Base-by-base conservation (phyloP, 345 rosid species). In the Excoecaria cochinchinensis region DNA sequence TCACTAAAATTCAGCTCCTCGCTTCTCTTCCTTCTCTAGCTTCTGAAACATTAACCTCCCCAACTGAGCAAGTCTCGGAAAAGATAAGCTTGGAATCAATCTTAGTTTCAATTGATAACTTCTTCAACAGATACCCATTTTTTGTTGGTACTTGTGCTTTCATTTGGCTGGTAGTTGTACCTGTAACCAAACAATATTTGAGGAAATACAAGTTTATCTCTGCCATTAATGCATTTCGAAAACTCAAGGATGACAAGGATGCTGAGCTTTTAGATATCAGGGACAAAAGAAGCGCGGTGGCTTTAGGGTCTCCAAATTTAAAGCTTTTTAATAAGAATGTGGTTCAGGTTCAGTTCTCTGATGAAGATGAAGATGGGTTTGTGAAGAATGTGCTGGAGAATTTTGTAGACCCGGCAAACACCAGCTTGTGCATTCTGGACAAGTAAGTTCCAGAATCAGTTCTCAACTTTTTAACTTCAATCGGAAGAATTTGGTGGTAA, bases 191-290 rank as follows among this genome's bases (percentile, higher is more conserved):
- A 5, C 81, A 83, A 70, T 91, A 88, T 81, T 72, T 95, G 48
- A 88, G 90, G 72, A 90, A 91, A 84, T 95, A 85, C 83, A 95
- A 89, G 75, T 88, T 83, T 40, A 77, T 89, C 31, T 73, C 85
- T 53, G 92, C 97, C 67, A 81, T 89, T 19, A 82, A 88, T 22
- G 93, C 92, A 14, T 94, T 92, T 79, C 76, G 87, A 17, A 94
- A 87, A 65, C 93, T 94, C 22, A 86, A 88, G 53, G 89, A 74
- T 15, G 83, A 87, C 59, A 80, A 92, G 3, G 78, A 79, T 57
- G 91, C 89, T 0, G 94, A 91, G 90, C 92, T 92, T 77, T 77
- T 95, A 85, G 99, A 95, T 83, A 89, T 95, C 40, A 85, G 99
- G 85, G 89, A 87, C 39, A 77, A 64, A 46, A 83, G 81, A 88